Conservation (phyloP, 495 filamentous ascomycete species). For the Lophiotrema nucula region DNA sequence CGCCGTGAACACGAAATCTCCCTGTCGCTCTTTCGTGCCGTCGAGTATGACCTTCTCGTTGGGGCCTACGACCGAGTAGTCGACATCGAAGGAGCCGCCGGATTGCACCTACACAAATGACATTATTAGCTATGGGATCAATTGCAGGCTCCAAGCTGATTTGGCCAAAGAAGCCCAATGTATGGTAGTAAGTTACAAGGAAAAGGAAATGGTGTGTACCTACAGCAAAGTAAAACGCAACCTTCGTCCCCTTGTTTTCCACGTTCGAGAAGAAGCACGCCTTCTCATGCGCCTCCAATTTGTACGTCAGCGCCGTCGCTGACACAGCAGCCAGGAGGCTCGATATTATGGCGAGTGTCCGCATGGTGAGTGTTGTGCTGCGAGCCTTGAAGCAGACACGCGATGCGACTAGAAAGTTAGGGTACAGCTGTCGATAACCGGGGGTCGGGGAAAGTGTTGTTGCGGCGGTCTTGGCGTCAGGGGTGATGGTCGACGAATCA, state of each 20-base stretch:
- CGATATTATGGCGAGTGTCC: constrained; percentile 29
- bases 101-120: constrained; percentile 74
- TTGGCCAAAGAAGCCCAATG: too few species aligned
- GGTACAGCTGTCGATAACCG: constrained; percentile 16
- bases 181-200: too few species aligned
- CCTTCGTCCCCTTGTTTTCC: constrained; percentile 73
- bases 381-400: neutral
- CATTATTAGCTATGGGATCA: neutral
- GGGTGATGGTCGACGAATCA: neutral
- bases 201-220: too few species aligned
- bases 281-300: constrained; percentile 83
- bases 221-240: constrained; percentile 99
- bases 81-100: constrained; percentile 92
- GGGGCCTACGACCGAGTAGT: constrained; percentile 84
- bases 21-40: constrained; percentile 88
- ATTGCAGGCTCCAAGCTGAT: too few species aligned
- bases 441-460: neutral
- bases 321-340: constrained; percentile 63
- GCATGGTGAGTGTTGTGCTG: constrained; percentile 31
- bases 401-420: neutral
- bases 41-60: constrained; percentile 79
- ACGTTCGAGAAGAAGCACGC: constrained; percentile 90
- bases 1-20: constrained; percentile 97
- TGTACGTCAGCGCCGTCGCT: constrained; percentile 92
- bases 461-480: neutral